Conservation (phyloP, 2,329 filamentous ascomycete species). For the Neonectria sp. region DNA sequence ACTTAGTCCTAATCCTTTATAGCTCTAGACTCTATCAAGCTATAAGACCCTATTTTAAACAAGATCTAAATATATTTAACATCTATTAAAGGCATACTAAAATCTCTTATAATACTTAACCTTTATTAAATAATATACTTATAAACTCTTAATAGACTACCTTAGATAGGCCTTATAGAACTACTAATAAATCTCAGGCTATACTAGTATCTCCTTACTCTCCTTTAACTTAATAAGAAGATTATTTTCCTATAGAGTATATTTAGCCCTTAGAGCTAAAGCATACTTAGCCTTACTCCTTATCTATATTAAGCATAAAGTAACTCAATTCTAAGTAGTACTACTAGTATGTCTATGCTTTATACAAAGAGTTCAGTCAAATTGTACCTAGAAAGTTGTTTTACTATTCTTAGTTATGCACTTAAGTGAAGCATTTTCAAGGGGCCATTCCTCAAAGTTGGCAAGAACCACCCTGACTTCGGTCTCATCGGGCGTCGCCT, state of each 20-base stretch:
- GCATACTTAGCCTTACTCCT: neutral
- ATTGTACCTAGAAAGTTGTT: conserved; percentile 14
- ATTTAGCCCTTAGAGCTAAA: neutral
- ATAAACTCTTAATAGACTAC: no score
- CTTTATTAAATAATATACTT: neutral
- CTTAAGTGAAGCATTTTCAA: conserved; percentile 13
- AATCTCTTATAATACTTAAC: no score
- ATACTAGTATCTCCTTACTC: no score
- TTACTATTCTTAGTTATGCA: no score
- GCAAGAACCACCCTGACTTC: conserved; percentile 8
- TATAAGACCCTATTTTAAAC: neutral
- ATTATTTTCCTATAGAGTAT: no score
- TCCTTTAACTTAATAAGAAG: no score
- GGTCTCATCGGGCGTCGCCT: conserved; percentile 4
- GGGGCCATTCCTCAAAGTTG: conserved; percentile 2
- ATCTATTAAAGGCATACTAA: neutral
- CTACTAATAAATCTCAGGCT: no score
- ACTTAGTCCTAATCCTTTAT: neutral
- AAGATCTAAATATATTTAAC: neutral
- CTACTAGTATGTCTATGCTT: conserved; percentile 13
- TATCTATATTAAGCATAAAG: conserved; percentile 6
- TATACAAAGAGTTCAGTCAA: conserved; percentile 11
- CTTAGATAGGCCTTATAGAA: no score
- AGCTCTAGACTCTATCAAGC: neutral
- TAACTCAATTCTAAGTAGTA: neutral